Evolutionary conservation across 768 basidiomycete species (phyloP).

Genomic region (Kwoniella dejecticola): DNA sequence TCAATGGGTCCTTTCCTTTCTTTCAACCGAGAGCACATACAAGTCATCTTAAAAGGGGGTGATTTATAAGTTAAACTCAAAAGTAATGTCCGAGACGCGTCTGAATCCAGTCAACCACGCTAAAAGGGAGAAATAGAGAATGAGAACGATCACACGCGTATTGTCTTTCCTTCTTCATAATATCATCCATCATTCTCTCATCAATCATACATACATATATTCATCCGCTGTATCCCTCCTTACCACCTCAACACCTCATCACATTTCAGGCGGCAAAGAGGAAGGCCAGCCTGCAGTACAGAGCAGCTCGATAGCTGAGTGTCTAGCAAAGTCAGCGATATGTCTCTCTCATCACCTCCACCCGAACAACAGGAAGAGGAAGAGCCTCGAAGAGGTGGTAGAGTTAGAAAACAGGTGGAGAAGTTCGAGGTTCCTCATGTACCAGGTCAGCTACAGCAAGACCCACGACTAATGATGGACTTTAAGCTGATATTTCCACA

Average conservation of each 20-base stretch:
- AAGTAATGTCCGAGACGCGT: not conserved
- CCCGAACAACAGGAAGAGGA: slow-evolving; percentile 11
- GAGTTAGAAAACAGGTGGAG: slow-evolving; percentile 41
- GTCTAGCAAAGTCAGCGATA: no score
- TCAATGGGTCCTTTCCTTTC: no score
- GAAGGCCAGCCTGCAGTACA: no score
- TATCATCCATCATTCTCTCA: not conserved
- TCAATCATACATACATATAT: not conserved
- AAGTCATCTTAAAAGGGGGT: no score
- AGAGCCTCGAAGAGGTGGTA: slow-evolving; percentile 39
- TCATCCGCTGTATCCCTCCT: not conserved
- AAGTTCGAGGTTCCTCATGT: slow-evolving; percentile 26
- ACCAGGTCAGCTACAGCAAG: slow-evolving; percentile 20
- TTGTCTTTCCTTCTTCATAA: not conserved
- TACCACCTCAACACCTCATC: not conserved
- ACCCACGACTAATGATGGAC: not conserved
- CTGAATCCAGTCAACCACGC: not conserved
- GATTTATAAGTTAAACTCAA: no score
- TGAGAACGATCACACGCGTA: not conserved
- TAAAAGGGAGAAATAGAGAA: not conserved
- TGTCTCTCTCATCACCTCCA: slow-evolving; percentile 19
- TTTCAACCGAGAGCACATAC: no score
- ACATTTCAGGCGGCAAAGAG: not conserved
- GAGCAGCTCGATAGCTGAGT: no score
- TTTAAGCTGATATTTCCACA: slow-evolving; percentile 3